These are phyloP conservation scores for Millerozyma miso DNA, from an alignment of 805 yeast species.

Conservation along the genomic window DNA sequence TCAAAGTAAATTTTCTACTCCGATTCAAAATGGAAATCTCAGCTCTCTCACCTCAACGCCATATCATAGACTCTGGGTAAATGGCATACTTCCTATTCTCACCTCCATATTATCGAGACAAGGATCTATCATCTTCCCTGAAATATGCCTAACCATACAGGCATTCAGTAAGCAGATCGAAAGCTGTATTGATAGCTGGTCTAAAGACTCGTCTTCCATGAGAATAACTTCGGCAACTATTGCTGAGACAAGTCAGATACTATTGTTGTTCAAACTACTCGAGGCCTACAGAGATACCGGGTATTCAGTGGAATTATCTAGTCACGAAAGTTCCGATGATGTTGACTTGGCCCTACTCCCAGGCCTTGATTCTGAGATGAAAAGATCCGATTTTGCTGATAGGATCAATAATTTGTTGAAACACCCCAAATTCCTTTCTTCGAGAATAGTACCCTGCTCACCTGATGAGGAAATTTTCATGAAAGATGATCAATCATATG, in stretches of 20 bases:
- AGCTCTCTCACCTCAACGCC: constrained; percentile 48
- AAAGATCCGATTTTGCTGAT: constrained; percentile 54
- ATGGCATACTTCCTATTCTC: constrained; percentile 70
- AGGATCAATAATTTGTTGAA: constrained; percentile 70
- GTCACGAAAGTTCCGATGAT: constrained; percentile 2
- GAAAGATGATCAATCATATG: constrained; percentile 32
- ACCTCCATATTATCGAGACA: constrained; percentile 56
- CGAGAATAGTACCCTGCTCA: constrained; percentile 61
- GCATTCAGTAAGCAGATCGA: constrained; percentile 65
- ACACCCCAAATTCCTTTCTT: constrained; percentile 79
- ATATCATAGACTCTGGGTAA: constrained; percentile 79
- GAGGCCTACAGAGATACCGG: constrained; percentile 49
- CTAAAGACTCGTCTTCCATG: constrained; percentile 45
- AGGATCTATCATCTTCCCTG: constrained; percentile 62
- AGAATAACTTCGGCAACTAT: constrained; percentile 33
- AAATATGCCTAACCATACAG: constrained; percentile 56
- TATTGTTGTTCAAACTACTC: constrained; percentile 58
- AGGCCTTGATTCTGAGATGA: constrained; percentile 58
- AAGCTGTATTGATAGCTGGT: constrained; percentile 66
- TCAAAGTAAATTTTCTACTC: constrained; percentile 68
- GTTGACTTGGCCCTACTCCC: constrained; percentile 40
- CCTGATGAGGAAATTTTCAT: constrained; percentile 61
- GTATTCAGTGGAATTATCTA: constrained; percentile 24
- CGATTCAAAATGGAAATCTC: constrained; percentile 63
- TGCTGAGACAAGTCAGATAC: constrained; percentile 51